A percentile compares a stretch with the other conserved stretches of the same genome.
These are phyloP conservation scores for Alternaria sp. DNA, from an alignment of 2,329 filamentous ascomycete genomes.

Conservation along the genomic window DNA sequence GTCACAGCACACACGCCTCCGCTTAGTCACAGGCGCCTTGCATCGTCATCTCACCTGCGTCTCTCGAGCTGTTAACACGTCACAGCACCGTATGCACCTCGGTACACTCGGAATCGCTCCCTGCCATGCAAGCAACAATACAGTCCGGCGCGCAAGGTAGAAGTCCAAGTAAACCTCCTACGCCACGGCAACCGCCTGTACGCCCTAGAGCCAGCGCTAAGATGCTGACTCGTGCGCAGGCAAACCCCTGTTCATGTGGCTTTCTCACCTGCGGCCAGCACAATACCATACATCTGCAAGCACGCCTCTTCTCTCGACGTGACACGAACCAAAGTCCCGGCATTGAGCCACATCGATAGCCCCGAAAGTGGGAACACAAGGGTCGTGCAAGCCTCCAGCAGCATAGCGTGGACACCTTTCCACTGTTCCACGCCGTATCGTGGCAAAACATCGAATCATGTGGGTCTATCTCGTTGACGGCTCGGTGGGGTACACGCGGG, in stretches of 20 bases:
- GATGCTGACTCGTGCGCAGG: background rate
- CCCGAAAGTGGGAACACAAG: background rate
- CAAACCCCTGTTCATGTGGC: conserved; percentile 1
- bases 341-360: conserved; percentile 1
- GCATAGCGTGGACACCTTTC: background rate
- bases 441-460: conserved; percentile 2
- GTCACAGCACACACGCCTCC: background rate
- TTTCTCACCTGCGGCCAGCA: background rate
- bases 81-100: background rate
- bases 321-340: conserved; percentile 3
- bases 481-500: background rate
- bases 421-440: conserved; percentile 1
- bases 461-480: background rate
- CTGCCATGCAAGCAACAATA: background rate
- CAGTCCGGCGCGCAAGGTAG: background rate
- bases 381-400: background rate
- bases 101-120: background rate
- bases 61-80: background rate
- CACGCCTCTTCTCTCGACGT: conserved; percentile 1
- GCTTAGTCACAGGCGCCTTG: background rate
- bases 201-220: background rate
- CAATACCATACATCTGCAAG: background rate
- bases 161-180: background rate
- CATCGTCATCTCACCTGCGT: conserved; percentile 9
- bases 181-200: conserved; percentile 1